These are phyloP conservation scores for Centrapalus pauciflorus DNA, from an alignment of 129 eudicot species.

Conservation along the genomic window DNA sequence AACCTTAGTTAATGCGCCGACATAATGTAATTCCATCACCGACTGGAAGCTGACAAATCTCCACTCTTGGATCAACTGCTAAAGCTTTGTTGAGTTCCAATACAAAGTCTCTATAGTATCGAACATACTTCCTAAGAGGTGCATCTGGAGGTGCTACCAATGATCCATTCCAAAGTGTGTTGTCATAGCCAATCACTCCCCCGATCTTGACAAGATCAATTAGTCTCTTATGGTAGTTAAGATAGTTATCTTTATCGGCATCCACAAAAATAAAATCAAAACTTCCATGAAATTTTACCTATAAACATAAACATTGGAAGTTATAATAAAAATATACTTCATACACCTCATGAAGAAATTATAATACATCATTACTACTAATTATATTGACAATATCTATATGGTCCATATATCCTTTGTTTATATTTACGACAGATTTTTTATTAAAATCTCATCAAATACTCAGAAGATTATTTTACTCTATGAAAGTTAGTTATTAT, in stretches of 20 bases:
- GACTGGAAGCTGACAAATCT: constrained; percentile 48
- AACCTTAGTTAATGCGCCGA: constrained; percentile 34
- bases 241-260: constrained; percentile 51
- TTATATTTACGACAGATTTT: too few species aligned
- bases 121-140: constrained; percentile 43
- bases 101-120: constrained; percentile 48
- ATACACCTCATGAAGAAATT: not conserved
- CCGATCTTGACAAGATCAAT: constrained; percentile 33
- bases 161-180: constrained; percentile 41
- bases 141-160: constrained; percentile 43
- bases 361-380: not conserved
- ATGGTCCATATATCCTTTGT: too few species aligned
- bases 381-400: too few species aligned
- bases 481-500: too few species aligned
- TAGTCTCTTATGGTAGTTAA: constrained; percentile 33
- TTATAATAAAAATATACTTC: not conserved
- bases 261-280: constrained; percentile 53
- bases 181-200: constrained; percentile 36
- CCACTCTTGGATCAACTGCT: constrained; percentile 48
- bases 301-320: not conserved
- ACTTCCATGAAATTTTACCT: constrained; percentile 43
- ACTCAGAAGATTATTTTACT: not conserved
- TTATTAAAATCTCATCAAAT: not conserved
- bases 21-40: constrained; percentile 56
- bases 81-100: constrained; percentile 36